These are phyloP conservation scores for Sarcodon aspratus DNA, from an alignment of 768 basidiomycete species.

Conservation along the genomic window DNA sequence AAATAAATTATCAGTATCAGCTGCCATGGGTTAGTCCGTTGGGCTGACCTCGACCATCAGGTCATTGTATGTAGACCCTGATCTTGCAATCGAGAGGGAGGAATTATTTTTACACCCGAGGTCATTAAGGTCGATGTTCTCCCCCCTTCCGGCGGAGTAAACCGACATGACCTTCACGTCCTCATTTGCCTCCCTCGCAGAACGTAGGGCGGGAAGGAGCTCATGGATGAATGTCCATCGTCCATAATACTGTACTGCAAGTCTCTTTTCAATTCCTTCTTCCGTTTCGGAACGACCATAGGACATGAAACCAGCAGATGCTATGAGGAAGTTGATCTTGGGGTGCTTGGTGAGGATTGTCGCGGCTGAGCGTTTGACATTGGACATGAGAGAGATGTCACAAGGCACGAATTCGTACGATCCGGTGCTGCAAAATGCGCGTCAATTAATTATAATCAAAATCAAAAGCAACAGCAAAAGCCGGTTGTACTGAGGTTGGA, in stretches of 20 bases:
- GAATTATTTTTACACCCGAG: too few relatives aligned
- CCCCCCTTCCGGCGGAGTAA: too few relatives aligned
- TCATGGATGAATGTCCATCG: conserved; percentile 39
- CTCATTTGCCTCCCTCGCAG: conserved; percentile 33
- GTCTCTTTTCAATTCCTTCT: conserved; percentile 33
- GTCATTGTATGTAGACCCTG: too few relatives aligned
- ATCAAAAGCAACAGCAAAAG: too few relatives aligned
- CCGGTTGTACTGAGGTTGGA: too few relatives aligned
- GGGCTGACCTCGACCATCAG: too few relatives aligned
- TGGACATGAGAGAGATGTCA: conserved; percentile 41
- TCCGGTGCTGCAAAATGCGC: conserved; percentile 6
- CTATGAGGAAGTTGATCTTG: conserved; percentile 42
- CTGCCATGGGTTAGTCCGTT: too few relatives aligned
- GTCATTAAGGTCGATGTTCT: too few relatives aligned
- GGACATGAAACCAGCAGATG: conserved; percentile 33
- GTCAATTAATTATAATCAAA: too few relatives aligned
- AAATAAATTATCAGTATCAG: conserved; percentile 25
- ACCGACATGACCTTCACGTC: conserved; percentile 39
- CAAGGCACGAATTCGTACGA: conserved; percentile 39
- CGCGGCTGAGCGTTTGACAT: conserved; percentile 26
- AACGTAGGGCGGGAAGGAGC: conserved; percentile 30
- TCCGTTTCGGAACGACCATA: conserved; percentile 30
- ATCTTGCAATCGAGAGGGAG: too few relatives aligned
- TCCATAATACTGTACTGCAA: conserved; percentile 39
- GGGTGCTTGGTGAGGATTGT: conserved; percentile 21